Percentiles rank a stretch among this genome's conserved stretches.
Conservation (phyloP, 768 basidiomycete genomes). For the Saitozyma sp. region DNA sequence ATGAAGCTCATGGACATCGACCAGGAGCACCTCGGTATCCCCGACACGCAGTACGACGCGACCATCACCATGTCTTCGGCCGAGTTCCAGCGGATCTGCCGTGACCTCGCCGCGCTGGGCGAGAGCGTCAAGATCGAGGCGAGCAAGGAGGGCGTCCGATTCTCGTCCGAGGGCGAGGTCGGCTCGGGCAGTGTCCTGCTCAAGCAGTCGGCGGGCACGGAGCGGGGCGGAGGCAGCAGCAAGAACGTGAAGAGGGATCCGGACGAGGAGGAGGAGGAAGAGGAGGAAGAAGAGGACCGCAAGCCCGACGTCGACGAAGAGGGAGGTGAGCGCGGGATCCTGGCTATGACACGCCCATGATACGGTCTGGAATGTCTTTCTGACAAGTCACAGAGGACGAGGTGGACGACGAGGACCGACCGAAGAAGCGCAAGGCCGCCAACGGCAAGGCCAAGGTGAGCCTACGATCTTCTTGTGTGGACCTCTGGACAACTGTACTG, state of each 20-base stretch:
- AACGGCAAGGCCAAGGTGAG: conserved; percentile 49
- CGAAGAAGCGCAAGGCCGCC: conserved; percentile 48
- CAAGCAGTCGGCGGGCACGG: conserved; percentile 60
- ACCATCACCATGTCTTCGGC: conserved; percentile 78
- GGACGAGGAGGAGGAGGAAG: conserved; percentile 45
- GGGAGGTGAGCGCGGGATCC: conserved; percentile 39
- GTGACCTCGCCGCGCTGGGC: conserved; percentile 83
- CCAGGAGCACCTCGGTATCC: conserved; percentile 88
- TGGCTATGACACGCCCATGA: not conserved
- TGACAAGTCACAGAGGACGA: conserved; percentile 42
- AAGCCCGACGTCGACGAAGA: conserved; percentile 51
- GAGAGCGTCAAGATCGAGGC: conserved; percentile 96
- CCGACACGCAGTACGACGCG: conserved; percentile 95
- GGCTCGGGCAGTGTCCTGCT: conserved; percentile 86
- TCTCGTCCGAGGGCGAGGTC: conserved; percentile 88
- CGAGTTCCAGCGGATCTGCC: conserved; percentile 90
- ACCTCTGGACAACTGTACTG: not conserved
- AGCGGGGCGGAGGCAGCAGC: conserved; percentile 23
- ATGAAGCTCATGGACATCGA: conserved; percentile 99
- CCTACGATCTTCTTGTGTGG: not conserved
- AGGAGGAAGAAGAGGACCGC: conserved; percentile 58
- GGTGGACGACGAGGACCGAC: conserved; percentile 52
- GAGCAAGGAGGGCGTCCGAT: conserved; percentile 90
- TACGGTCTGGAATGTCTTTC: too few species aligned
- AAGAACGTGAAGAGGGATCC: conserved; percentile 53